Percentiles rank a stretch among this genome's conserved stretches.
These are phyloP conservation scores for Phialophora expanda DNA, from an alignment of 2,329 filamentous ascomycete species.

Conservation along the genomic window DNA sequence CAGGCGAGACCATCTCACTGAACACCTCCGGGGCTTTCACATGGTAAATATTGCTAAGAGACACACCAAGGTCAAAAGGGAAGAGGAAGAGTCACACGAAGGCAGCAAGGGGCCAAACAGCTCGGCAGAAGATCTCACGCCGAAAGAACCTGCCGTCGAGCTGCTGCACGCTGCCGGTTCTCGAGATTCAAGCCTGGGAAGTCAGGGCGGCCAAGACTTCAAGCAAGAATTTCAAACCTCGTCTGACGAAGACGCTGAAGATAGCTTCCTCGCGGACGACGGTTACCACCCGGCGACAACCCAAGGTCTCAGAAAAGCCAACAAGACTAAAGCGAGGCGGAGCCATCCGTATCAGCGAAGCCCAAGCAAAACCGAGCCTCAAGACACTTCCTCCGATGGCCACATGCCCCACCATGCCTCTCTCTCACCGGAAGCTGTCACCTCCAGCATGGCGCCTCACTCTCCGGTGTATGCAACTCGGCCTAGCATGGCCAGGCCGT, in stretches of 20 bases:
- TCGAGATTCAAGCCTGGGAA: background rate
- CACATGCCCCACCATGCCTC: background rate
- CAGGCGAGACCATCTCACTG: constrained; percentile 62
- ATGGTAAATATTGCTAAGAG: constrained; percentile 50
- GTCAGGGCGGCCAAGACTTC: constrained; percentile 4
- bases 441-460: constrained; percentile 2
- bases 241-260: constrained; percentile 10
- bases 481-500: background rate
- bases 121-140: constrained; percentile 9
- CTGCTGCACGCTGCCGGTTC: background rate
- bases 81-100: background rate
- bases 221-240: constrained; percentile 4
- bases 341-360: background rate
- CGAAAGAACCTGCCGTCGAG: background rate
- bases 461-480: background rate
- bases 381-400: background rate
- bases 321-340: background rate
- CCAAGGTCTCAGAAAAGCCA: background rate
- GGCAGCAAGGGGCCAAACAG: constrained; percentile 1
- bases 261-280: background rate
- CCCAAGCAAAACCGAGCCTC: constrained; percentile 1
- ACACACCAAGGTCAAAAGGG: constrained; percentile 14
- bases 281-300: background rate
- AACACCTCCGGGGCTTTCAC: constrained; percentile 64
- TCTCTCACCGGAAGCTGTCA: background rate